Percentiles rank a stretch among this genome's conserved stretches.
phyloP scores from a whole-genome alignment of 441 rosid species.

The Pelargonium citronellum region DNA sequence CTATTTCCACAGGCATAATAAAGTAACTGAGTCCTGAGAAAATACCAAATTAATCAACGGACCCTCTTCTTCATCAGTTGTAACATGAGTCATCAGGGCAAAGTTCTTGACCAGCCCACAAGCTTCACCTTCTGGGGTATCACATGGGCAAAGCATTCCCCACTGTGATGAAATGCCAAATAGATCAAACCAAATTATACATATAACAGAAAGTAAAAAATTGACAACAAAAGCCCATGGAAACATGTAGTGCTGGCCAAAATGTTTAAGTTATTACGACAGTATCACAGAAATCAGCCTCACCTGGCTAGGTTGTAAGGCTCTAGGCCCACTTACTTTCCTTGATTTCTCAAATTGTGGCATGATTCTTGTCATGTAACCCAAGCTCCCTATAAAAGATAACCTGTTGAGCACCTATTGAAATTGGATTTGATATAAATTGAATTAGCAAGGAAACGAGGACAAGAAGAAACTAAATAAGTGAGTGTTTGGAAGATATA shows the following conservation, averaged over 20 bases:
- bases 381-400: conserved; percentile 77
- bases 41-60: conserved; percentile 78
- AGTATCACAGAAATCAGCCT: conserved; percentile 19
- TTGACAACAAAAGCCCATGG: conserved; percentile 6
- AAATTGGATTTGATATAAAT: conserved; percentile 21
- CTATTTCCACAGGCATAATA: neutral
- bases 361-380: conserved; percentile 69
- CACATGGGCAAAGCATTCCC: conserved; percentile 99
- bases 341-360: conserved; percentile 98
- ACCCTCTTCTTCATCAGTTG: conserved; percentile 89
- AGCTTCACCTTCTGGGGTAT: conserved; percentile 97
- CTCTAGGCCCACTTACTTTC: conserved; percentile 99
- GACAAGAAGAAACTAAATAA: conserved; percentile 14
- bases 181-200: neutral
- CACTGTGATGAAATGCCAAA: conserved; percentile 45
- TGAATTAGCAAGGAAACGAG: neutral
- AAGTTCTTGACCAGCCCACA: conserved; percentile 97
- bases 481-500: conserved; percentile 16
- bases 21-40: neutral
- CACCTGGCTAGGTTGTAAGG: conserved; percentile 99
- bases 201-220: conserved; percentile 12
- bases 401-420: conserved; percentile 67
- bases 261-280: neutral
- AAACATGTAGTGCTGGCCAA: neutral
- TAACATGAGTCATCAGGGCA: conserved; percentile 99